phyloP scores from a whole-genome alignment of 2,329 filamentous ascomycete genomes.

The Aureobasidium musti region DNA sequence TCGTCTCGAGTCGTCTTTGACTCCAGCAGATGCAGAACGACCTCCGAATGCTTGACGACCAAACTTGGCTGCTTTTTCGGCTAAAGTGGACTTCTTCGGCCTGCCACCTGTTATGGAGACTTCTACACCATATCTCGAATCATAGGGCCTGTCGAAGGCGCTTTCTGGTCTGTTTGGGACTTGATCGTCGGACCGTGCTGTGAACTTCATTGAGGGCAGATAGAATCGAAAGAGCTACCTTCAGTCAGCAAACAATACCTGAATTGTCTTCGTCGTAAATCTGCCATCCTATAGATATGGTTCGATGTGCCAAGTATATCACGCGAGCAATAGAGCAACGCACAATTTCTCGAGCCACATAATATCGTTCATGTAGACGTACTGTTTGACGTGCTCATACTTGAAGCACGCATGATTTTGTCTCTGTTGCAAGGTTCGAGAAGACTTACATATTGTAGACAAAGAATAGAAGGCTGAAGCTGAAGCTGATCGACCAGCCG shows the following conservation, averaged over 20 bases:
- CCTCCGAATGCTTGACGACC: conserved; percentile 26
- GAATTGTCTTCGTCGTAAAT: neutral
- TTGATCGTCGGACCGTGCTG: neutral
- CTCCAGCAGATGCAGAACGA: neutral
- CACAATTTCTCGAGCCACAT: neutral
- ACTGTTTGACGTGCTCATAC: neutral
- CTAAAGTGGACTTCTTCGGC: conserved; percentile 29
- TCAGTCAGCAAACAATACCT: neutral
- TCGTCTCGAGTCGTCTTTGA: neutral
- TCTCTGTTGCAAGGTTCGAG: neutral
- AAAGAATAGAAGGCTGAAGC: neutral
- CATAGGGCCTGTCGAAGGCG: conserved; percentile 25
- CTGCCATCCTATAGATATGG: neutral
- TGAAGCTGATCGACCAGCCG: neutral
- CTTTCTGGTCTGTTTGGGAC: conserved; percentile 26
- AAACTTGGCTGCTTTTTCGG: conserved; percentile 30
- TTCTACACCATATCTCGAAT: conserved; percentile 19
- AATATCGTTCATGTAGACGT: neutral
- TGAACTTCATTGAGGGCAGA: neutral
- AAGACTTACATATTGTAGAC: neutral
- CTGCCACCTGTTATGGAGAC: conserved; percentile 33
- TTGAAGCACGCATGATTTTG: neutral
- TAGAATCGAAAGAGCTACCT: neutral
- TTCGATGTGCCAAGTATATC: neutral
- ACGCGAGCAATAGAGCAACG: neutral